phyloP scores from a whole-genome alignment of 179 eudicot genomes.

The Sideroxylon spinosum region DNA sequence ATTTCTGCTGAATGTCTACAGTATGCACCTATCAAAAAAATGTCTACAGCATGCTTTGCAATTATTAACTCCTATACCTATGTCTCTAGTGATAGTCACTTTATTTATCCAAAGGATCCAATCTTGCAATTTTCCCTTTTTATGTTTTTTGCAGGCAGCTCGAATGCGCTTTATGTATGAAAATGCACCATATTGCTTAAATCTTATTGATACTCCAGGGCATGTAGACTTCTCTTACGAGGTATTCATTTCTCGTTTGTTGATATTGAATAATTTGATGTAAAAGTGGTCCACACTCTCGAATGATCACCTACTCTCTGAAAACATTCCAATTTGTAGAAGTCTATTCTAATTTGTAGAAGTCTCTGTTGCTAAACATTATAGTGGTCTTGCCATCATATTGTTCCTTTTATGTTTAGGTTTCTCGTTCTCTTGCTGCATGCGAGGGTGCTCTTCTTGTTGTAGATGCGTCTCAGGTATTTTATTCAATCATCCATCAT shows the following conservation, averaged over 20 bases:
- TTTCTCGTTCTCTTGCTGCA: conserved; percentile 99
- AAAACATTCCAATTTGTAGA: too few relatives aligned
- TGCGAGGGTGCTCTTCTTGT: conserved; percentile 99
- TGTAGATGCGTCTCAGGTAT: conserved; percentile 90
- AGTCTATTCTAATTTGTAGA: neutral
- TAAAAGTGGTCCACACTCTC: neutral
- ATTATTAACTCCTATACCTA: neutral
- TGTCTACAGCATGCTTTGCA: neutral
- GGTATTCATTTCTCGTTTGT: conserved; percentile 38
- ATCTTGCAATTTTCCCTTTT: neutral
- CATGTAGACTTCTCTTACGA: conserved; percentile 98
- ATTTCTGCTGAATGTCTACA: neutral
- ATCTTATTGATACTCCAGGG: conserved; percentile 97
- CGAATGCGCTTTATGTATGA: conserved; percentile 78
- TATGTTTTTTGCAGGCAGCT: conserved; percentile 61
- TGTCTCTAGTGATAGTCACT: neutral
- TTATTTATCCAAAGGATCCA: conserved; percentile 7
- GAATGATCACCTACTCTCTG: too few relatives aligned
- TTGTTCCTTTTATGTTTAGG: conserved; percentile 35
- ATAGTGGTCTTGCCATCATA: neutral
- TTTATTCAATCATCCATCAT: conserved; percentile 18
- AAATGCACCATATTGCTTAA: conserved; percentile 78
- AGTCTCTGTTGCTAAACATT: neutral
- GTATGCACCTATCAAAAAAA: neutral
- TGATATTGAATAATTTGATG: neutral